These are phyloP conservation scores for Phlebiopsis gigantea DNA, from an alignment of 768 basidiomycete genomes.

Conservation along the genomic window DNA sequence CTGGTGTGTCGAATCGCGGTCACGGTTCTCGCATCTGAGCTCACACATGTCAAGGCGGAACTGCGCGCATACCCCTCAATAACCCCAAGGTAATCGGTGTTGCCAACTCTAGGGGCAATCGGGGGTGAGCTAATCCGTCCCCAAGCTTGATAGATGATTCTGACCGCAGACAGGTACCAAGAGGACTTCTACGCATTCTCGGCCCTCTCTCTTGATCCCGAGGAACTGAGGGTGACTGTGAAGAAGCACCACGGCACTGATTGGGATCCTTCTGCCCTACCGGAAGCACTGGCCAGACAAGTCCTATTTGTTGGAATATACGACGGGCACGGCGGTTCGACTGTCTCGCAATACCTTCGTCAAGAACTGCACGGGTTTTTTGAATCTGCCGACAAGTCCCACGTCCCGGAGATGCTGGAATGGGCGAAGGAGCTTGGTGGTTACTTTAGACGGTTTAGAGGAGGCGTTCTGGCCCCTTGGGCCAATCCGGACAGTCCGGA, in stretches of 20 bases:
- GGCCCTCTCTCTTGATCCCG: constrained; percentile 68
- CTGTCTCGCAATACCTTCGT: constrained; percentile 79
- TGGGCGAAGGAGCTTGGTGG: constrained; percentile 82
- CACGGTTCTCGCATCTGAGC: constrained; percentile 10
- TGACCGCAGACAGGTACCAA: constrained; percentile 56
- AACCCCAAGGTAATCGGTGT: constrained; percentile 78
- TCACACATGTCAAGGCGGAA: constrained; percentile 39
- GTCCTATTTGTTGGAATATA: constrained; percentile 87
- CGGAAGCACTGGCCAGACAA: constrained; percentile 60
- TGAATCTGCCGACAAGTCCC: constrained; percentile 66
- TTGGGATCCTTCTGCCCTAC: constrained; percentile 63
- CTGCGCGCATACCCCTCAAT: constrained; percentile 61
- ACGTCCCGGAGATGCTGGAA: constrained; percentile 68
- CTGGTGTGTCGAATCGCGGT: constrained; percentile 38
- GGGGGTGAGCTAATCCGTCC: constrained; percentile 40
- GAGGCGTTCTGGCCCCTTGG: constrained; percentile 77
- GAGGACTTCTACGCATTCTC: constrained; percentile 83
- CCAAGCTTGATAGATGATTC: constrained; percentile 7
- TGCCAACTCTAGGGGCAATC: constrained; percentile 68
- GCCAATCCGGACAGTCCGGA: constrained; percentile 25
- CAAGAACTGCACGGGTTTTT: constrained; percentile 84
- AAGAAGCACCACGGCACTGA: constrained; percentile 57
- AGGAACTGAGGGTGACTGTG: constrained; percentile 63
- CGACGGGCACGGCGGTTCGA: constrained; percentile 92
- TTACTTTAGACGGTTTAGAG: constrained; percentile 86